A percentile compares a stretch with the other conserved stretches of the same genome.
These are phyloP conservation scores for Entamoeba histolytica DNA, from an alignment of 208 protist genomes.

Conservation along the genomic window DNA sequence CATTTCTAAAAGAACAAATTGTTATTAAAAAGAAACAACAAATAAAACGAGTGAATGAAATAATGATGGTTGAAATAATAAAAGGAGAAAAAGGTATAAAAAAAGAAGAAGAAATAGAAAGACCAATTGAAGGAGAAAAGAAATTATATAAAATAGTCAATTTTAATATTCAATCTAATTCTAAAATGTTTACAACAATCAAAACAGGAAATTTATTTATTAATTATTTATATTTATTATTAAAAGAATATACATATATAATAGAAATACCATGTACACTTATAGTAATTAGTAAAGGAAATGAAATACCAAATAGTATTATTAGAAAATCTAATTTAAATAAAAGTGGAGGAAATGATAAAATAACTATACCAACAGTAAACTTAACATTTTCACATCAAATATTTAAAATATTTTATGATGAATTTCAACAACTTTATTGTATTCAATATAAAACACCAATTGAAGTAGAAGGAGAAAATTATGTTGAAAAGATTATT, in stretches of 20 bases:
- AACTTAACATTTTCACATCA: not conserved
- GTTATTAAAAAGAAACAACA: not conserved
- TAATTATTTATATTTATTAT: not conserved
- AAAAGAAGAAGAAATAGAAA: not conserved
- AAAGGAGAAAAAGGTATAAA: not conserved
- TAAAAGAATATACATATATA: not conserved
- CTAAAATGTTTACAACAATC: not conserved
- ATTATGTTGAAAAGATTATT: not conserved
- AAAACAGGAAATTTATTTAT: not conserved
- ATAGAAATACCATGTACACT: not conserved
- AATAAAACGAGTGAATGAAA: not conserved
- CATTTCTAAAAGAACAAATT: not conserved
- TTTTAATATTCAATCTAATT: not conserved
- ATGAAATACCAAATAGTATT: not conserved
- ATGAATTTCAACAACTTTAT: not conserved
- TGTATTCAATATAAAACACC: not conserved
- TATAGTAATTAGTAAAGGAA: not conserved
- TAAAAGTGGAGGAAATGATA: not conserved
- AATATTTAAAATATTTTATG: not conserved
- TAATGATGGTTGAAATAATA: not conserved
- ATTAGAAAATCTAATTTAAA: not conserved
- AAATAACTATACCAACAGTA: not conserved
- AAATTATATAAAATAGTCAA: not conserved
- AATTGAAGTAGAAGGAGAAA: not conserved
- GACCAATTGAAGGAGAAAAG: not conserved